A percentile compares a stretch with the other conserved stretches of the same genome.
These are phyloP conservation scores for Stagonosporopsis rhizophila DNA, from an alignment of 2,329 filamentous ascomycete genomes.

Conservation along the genomic window DNA sequence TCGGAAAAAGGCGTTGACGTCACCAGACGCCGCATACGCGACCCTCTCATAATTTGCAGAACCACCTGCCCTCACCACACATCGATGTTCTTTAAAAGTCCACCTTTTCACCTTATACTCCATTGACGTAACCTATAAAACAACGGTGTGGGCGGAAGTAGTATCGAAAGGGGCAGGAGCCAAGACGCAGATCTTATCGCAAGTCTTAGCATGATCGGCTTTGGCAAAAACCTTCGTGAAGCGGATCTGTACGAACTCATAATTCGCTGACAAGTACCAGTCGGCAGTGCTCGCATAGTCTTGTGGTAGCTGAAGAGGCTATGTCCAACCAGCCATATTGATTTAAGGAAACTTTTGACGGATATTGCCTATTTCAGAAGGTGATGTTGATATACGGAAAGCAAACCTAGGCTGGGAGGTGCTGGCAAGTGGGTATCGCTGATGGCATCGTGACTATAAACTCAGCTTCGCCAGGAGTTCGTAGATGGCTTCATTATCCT, in stretches of 20 bases:
- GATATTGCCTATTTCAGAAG: slow-evolving; percentile 17
- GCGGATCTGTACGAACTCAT: not conserved
- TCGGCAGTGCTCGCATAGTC: slow-evolving; percentile 12
- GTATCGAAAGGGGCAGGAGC: slow-evolving; percentile 18
- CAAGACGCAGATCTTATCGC: slow-evolving; percentile 21
- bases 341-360: slow-evolving; percentile 5
- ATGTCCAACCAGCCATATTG: slow-evolving; percentile 10
- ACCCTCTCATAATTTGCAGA: not conserved
- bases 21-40: not conserved
- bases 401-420: not conserved
- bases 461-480: not conserved
- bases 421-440: slow-evolving; percentile 1
- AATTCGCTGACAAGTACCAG: slow-evolving; percentile 14
- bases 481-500: not conserved
- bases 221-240: slow-evolving; percentile 7
- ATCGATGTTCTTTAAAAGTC: not conserved
- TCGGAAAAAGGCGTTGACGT: not conserved
- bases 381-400: not conserved
- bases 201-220: slow-evolving; percentile 20
- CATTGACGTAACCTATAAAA: slow-evolving; percentile 5
- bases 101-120: not conserved
- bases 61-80: not conserved
- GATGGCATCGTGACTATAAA: slow-evolving; percentile 1
- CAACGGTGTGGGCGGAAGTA: slow-evolving; percentile 10
- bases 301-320: not conserved